Evolutionary conservation across 345 rosid genomes (phyloP), one percentile per base, ranked within the genome.

Genomic region (Citrus sp.): DNA sequence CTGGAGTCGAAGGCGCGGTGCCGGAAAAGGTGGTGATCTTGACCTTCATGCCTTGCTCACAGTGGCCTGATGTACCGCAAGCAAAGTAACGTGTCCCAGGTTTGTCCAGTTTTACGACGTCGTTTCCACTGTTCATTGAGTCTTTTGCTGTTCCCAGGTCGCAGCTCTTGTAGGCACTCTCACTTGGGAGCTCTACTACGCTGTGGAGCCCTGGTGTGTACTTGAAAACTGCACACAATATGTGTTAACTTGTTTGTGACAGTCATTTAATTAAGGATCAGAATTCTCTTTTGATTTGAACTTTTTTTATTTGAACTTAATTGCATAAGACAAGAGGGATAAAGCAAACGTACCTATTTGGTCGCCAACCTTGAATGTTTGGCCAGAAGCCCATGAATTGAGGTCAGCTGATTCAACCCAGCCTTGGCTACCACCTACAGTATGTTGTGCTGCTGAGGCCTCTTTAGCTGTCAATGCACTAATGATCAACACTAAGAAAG

Each of bases 371-470:
- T 92, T 93, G 85, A 95, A 92, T 42, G 92, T 89, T 72, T 85
- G 81, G 55, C 77, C 84, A 13, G 96, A 88, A 27, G 87, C 81
- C 98, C 97, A 95, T 2, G 97, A 90, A 32, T 82, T 77, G 79
- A 92, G 88, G 84, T 95, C 93, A 35, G 88, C 84, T 34, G 97
- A 89, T 82, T 86, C 87, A 22, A 88, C 96, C 99, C 98, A 95
- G 12, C 97, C 99, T 82, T 93, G 92, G 86, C 94, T 92, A 40
- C 94, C 97, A 2, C 99, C 98, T n/a, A 93, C 92, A 1, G 40
- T 74, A 82, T 87, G 97, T 55, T 93, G 88, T 32, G 86, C 86
- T 58, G 89, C 98, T 25, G 63, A 76, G 4, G 88, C 85, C 71
- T 75, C 75, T 79, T 76, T 70, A 58, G 78, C 82, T 13, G 86